These are phyloP conservation scores for Magnaporthiopsis incrustans DNA, from an alignment of 2,329 filamentous ascomycete species.

Conservation along the genomic window DNA sequence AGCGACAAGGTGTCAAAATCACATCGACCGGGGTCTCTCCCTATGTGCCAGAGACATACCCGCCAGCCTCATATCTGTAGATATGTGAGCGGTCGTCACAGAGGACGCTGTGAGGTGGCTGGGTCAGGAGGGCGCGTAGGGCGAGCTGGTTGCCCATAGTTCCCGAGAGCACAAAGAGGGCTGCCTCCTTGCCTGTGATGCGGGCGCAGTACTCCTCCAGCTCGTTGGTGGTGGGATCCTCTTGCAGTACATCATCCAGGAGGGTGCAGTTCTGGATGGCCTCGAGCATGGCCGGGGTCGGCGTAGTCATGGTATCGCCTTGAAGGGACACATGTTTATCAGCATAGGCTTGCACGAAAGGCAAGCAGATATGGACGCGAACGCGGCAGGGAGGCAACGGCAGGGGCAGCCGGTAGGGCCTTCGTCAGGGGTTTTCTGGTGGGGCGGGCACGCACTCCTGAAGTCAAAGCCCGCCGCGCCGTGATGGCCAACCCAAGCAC, in stretches of 20 bases:
- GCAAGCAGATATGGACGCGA: background rate
- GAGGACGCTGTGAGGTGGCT: conserved; percentile 73
- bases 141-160: conserved; percentile 93
- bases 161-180: conserved; percentile 75
- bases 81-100: conserved; percentile 77
- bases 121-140: conserved; percentile 66
- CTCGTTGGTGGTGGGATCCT: conserved; percentile 69
- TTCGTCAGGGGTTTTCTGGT: background rate
- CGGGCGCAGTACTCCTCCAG: conserved; percentile 68
- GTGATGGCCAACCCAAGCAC: conserved; percentile 23
- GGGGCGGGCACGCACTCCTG: conserved; percentile 18
- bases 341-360: background rate
- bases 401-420: too few relatives aligned
- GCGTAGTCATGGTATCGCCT: conserved; percentile 59
- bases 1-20: background rate
- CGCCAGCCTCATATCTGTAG: conserved; percentile 56
- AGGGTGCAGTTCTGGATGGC: conserved; percentile 69
- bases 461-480: conserved; percentile 24
- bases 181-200: conserved; percentile 67
- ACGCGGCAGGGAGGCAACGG: too few relatives aligned
- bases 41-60: conserved; percentile 30
- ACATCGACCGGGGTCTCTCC: too few relatives aligned
- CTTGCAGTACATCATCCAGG: conserved; percentile 74
- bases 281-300: conserved; percentile 71
- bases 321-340: background rate